phyloP scores from a whole-genome alignment of 768 basidiomycete species.

The Tephrocybe sp. region DNA sequence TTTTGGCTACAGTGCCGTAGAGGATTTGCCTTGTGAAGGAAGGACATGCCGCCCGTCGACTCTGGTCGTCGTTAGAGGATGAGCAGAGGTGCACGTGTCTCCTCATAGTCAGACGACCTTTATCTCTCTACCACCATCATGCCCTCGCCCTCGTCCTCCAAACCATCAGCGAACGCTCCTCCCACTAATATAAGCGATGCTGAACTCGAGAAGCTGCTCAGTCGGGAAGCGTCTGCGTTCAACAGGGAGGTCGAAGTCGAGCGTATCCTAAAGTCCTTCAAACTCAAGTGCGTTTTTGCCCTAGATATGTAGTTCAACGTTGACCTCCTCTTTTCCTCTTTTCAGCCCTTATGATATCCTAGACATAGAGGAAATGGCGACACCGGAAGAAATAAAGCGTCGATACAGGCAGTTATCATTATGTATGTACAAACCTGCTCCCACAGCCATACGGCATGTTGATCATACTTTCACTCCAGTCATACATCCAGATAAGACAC shows the following conservation, averaged over 20 bases:
- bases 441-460: not conserved
- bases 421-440: constrained; percentile 49
- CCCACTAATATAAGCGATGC: constrained; percentile 32
- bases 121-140: constrained; percentile 7
- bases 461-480: constrained; percentile 43
- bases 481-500: constrained; percentile 98
- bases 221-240: constrained; percentile 79
- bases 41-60: constrained; percentile 9
- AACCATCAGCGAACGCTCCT: constrained; percentile 10
- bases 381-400: constrained; percentile 85
- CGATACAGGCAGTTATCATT: constrained; percentile 84
- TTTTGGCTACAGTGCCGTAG: not conserved
- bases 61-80: not conserved
- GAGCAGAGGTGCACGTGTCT: constrained; percentile 12
- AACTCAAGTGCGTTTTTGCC: constrained; percentile 75
- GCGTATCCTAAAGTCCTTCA: constrained; percentile 92
- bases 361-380: constrained; percentile 69
- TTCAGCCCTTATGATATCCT: constrained; percentile 91
- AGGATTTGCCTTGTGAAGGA: constrained; percentile 9
- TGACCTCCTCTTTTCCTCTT: too few relatives aligned
- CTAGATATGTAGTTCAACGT: too few relatives aligned
- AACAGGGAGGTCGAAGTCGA: constrained; percentile 89
- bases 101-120: not conserved
- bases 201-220: constrained; percentile 81
- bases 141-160: constrained; percentile 25